phyloP scores from a whole-genome alignment of 73 alveolate species.

The Tetrahymena elliotti region DNA sequence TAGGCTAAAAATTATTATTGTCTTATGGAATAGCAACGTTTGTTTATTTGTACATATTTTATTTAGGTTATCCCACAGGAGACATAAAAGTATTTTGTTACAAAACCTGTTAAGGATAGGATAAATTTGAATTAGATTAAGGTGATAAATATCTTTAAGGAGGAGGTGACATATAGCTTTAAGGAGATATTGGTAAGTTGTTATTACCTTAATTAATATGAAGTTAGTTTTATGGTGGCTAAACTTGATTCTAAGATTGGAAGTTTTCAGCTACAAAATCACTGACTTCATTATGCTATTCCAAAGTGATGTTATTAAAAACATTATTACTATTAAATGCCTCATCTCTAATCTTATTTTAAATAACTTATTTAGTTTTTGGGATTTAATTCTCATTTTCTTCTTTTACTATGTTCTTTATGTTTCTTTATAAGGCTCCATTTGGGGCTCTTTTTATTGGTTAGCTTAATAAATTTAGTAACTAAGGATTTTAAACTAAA shows the following conservation, averaged over 20 bases:
- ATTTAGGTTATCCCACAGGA: background rate
- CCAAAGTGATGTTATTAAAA: background rate
- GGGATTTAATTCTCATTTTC: background rate
- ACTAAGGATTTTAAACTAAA: background rate
- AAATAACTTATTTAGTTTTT: background rate
- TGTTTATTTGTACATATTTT: background rate
- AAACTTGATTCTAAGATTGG: background rate
- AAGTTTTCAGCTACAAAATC: background rate
- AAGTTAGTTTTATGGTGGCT: background rate
- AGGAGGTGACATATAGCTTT: background rate
- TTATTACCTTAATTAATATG: background rate
- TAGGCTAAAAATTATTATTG: background rate
- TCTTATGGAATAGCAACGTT: background rate
- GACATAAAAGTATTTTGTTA: background rate
- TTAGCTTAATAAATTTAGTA: background rate
- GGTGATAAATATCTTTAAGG: background rate
- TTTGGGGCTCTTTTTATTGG: background rate
- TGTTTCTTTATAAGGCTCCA: background rate
- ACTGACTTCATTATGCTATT: background rate
- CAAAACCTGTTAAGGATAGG: background rate
- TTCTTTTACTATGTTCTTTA: background rate
- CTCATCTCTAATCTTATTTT: background rate
- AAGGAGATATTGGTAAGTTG: background rate
- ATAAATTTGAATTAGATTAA: background rate
- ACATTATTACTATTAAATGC: background rate